A percentile compares a stretch with the other conserved stretches of the same genome.
These are phyloP conservation scores for Ogataea ganodermae DNA, from an alignment of 805 yeast genomes.

Conservation along the genomic window DNA sequence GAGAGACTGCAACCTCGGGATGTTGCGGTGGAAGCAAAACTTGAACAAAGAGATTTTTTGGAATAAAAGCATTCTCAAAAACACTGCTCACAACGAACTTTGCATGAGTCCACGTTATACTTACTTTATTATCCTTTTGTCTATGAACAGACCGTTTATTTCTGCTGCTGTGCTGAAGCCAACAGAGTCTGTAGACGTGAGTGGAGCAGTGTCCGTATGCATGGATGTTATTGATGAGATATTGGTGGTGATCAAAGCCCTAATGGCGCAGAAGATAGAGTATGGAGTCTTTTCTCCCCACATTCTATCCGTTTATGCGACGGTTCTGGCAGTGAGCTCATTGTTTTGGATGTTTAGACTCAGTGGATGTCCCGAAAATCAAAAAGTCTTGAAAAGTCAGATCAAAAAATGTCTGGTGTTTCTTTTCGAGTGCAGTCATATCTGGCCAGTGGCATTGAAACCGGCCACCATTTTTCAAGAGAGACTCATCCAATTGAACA, in stretches of 20 bases:
- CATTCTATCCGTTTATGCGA: conserved; percentile 47
- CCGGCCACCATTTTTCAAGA: conserved; percentile 13
- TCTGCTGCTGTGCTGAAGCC: conserved; percentile 17
- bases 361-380: background rate
- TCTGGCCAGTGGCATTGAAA: conserved; percentile 15
- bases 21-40: conserved; percentile 51
- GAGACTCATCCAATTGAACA: conserved; percentile 7
- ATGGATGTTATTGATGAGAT: conserved; percentile 45
- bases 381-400: background rate
- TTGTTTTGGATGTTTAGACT: conserved; percentile 27
- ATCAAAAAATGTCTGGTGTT: conserved; percentile 7
- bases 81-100: conserved; percentile 54
- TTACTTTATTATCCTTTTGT: conserved; percentile 54
- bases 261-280: conserved; percentile 29
- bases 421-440: conserved; percentile 11
- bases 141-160: conserved; percentile 57
- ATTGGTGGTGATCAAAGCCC: conserved; percentile 40
- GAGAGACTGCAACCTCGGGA: conserved; percentile 48
- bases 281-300: conserved; percentile 47
- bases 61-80: conserved; percentile 44
- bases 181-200: conserved; percentile 3
- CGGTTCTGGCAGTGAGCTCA: conserved; percentile 46
- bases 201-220: conserved; percentile 32
- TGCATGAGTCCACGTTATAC: conserved; percentile 54
- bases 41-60: conserved; percentile 53